Base-by-base conservation (phyloP, 768 basidiomycete genomes). In the Lentinula boryana region DNA sequence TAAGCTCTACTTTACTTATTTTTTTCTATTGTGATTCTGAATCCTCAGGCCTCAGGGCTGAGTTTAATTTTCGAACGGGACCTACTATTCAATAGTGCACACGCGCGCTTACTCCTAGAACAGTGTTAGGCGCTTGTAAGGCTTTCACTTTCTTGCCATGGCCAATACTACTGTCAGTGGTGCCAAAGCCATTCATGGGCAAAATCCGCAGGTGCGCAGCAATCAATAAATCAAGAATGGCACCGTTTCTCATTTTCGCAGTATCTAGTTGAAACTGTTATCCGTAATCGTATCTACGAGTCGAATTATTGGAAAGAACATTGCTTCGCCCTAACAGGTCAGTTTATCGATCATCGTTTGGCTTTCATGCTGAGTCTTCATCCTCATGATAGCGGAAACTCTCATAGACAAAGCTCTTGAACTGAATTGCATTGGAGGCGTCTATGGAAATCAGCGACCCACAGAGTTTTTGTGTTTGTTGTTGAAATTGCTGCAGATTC, bases 281-380 rank as follows among this genome's bases (percentile, higher is more conserved):
- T 98, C 65, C 87, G 97, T 57, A 92, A 88, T 69, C 85, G 97
- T 63, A 97, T 99, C 63, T 99, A 96, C 79, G 96, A 98, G 72
- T 89, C 91, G 0, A 72, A 80, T 6, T 99, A 85, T 74, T 99
- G 96, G 96, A 99, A 99, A 76, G 96, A 99, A 71, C 93, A 97
- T 66, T 99, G 96, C 70, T 99, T 99, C 70, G 96, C 96, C 21
- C 78, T 99, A 51, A 97, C 93, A 62, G 93, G 94, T 91, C 54
- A 55, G 81, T 73, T 13, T 16, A 41, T 3, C 15, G 13, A 12
- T 61, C 12, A 40, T 21, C n/a, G 32, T 36, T 31, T 31, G 51
- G 33, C 60, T 15, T 41, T 63, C n/a, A 31, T 60, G 40, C 36
- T 51, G 40, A 36, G 5, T 55, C 6, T 12, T 53, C 56, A n/a